Evolutionary conservation across 139 green algal genomes (phyloP).

Genomic region (Closterium sp.): DNA sequence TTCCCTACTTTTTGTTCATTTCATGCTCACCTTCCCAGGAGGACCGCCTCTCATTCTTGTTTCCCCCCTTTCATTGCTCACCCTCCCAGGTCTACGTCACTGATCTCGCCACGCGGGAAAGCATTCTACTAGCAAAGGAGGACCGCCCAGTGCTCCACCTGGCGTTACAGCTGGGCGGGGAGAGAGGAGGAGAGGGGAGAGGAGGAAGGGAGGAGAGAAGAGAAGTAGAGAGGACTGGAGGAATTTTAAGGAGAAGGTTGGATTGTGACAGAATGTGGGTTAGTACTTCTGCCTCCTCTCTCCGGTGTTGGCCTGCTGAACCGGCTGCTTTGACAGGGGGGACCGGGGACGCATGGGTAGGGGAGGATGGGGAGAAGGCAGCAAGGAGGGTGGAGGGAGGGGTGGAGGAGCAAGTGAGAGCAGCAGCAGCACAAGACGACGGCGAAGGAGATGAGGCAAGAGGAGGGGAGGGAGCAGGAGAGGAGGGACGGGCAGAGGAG

Average conservation of each 20-base stretch:
- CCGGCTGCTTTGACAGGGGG: neutral
- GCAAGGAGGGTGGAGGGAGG: neutral
- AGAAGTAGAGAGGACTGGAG: neutral
- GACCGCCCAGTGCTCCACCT: constrained; percentile 64
- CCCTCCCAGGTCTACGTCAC: constrained; percentile 58
- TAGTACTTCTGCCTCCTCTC: constrained; percentile 56
- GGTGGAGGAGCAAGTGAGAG: neutral
- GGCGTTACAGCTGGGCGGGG: constrained; percentile 9
- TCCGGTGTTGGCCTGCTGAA: constrained; percentile 36
- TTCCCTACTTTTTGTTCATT: too few relatives aligned
- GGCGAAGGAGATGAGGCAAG: neutral
- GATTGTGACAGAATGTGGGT: constrained; percentile 60
- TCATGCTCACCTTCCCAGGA: neutral
- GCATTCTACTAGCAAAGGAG: constrained; percentile 74
- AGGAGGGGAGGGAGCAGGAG: neutral
- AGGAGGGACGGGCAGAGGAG: neutral
- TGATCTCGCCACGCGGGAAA: constrained; percentile 62
- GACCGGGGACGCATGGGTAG: neutral
- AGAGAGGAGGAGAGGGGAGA: neutral
- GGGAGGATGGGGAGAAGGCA: neutral
- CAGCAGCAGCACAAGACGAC: neutral
- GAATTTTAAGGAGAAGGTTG: neutral
- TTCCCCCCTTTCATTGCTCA: neutral
- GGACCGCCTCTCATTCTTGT: neutral
- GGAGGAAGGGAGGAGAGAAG: neutral